Percentiles rank a stretch among this genome's conserved stretches.
phyloP scores from a whole-genome alignment of 176 grass and related monocot genomes.

The Neostapfia colusana region DNA sequence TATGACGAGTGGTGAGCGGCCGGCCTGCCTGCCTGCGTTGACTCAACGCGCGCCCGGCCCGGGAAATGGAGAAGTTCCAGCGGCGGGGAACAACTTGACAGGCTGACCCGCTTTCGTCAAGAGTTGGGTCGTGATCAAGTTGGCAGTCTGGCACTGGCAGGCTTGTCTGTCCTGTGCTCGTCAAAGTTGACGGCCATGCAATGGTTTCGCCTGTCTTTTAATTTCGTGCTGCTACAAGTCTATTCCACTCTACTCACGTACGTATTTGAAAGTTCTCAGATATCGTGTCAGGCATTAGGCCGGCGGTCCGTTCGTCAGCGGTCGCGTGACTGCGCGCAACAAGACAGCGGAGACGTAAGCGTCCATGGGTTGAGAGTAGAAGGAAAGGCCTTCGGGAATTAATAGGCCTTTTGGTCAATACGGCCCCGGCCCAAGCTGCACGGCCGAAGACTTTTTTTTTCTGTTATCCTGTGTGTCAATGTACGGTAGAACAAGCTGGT shows the following conservation, averaged over 20 bases:
- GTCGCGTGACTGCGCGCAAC: not conserved
- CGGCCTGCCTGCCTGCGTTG: not conserved
- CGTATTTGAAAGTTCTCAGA: not conserved
- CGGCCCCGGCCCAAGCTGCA: not conserved
- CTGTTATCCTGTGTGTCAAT: not conserved
- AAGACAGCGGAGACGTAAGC: too few species aligned
- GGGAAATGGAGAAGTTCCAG: not conserved
- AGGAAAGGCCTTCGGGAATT: not conserved
- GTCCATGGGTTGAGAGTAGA: not conserved
- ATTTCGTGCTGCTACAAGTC: not conserved
- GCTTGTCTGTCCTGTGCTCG: not conserved
- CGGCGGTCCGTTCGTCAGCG: not conserved
- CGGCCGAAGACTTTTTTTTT: not conserved
- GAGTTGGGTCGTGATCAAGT: conserved; percentile 8
- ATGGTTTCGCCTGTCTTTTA: not conserved
- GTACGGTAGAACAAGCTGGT: not conserved
- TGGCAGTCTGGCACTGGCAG: conserved; percentile 12
- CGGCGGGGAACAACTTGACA: not conserved
- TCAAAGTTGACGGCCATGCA: too few species aligned
- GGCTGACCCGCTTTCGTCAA: not conserved
- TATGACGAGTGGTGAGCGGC: conserved; percentile 3
- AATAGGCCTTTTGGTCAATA: not conserved
- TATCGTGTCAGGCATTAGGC: not conserved
- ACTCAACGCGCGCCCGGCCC: not conserved
- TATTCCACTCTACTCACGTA: not conserved